Conservation (phyloP, 345 rosid genomes). For the Geranium brycei region DNA sequence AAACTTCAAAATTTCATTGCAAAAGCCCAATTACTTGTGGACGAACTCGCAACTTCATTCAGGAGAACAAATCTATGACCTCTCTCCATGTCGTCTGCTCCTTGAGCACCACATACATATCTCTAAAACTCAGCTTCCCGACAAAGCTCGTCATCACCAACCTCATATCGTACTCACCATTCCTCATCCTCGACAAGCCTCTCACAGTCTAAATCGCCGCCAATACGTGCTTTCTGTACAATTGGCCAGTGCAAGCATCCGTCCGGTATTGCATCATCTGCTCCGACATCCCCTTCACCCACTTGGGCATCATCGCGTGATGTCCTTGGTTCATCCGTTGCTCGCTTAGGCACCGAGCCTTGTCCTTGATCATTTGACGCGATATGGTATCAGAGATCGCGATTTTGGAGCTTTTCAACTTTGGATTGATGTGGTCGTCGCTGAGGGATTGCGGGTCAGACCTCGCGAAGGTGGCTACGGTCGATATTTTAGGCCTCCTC, state of each 20-base stretch:
- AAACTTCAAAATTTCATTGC: neutral
- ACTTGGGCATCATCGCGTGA: slow-evolving; percentile 54
- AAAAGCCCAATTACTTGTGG: slow-evolving; percentile 24
- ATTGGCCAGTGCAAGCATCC: slow-evolving; percentile 58
- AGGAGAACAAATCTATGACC: slow-evolving; percentile 59
- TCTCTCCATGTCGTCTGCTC: slow-evolving; percentile 77
- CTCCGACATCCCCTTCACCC: slow-evolving; percentile 79
- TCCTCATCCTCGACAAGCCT: slow-evolving; percentile 28
- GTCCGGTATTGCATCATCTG: slow-evolving; percentile 77
- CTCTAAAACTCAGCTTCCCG: slow-evolving; percentile 58
- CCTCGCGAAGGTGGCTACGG: slow-evolving; percentile 30
- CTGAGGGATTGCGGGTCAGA: slow-evolving; percentile 78
- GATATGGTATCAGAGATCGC: slow-evolving; percentile 80
- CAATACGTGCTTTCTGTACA: slow-evolving; percentile 71
- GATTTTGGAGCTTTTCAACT: slow-evolving; percentile 53
- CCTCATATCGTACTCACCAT: slow-evolving; percentile 51
- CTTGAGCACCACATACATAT: slow-evolving; percentile 83
- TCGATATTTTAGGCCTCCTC: neutral
- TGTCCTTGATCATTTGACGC: slow-evolving; percentile 64
- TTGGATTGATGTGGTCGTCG: slow-evolving; percentile 29
- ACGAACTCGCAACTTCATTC: slow-evolving; percentile 62
- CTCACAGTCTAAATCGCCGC: slow-evolving; percentile 74
- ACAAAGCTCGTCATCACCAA: slow-evolving; percentile 64
- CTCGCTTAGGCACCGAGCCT: slow-evolving; percentile 54
- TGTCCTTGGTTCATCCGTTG: slow-evolving; percentile 70